phyloP scores from a whole-genome alignment of 108 stramenopile species.

The Asterionellopsis glacialis region DNA sequence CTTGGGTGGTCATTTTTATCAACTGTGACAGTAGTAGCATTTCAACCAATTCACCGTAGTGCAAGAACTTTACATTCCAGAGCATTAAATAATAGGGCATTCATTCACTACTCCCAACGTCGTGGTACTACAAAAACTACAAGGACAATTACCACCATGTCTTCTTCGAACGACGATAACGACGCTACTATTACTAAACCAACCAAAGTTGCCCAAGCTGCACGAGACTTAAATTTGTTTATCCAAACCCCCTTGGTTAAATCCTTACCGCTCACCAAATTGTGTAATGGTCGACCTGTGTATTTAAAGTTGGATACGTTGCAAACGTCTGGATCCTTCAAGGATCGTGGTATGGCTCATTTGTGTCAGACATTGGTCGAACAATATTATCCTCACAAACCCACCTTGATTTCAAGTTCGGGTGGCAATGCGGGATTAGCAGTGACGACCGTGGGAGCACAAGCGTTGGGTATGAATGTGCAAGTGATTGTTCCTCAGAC shows the following conservation, averaged over 20 bases:
- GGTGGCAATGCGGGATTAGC: slow-evolving; percentile 84
- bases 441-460: slow-evolving; percentile 63
- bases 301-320: slow-evolving; percentile 72
- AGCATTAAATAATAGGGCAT: no score
- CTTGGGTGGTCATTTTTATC: no score
- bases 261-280: slow-evolving; percentile 44
- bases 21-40: no score
- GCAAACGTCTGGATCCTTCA: slow-evolving; percentile 70
- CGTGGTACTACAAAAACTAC: no score
- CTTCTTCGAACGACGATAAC: not conserved
- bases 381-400: no score
- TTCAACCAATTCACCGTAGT: no score
- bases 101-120: no score
- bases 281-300: slow-evolving; percentile 47
- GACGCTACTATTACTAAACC: not conserved
- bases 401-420: slow-evolving; percentile 47
- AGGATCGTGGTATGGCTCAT: slow-evolving; percentile 82
- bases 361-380: slow-evolving; percentile 47
- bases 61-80: no score
- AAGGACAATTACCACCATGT: no score
- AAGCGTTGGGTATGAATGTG: slow-evolving; percentile 51
- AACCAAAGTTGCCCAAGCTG: slow-evolving; percentile 27
- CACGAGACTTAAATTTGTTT: slow-evolving; percentile 34
- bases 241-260: slow-evolving; percentile 52
- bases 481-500: slow-evolving; percentile 81